These are phyloP conservation scores for Cytospora piceae DNA, from an alignment of 2,329 filamentous ascomycete species.

Conservation along the genomic window DNA sequence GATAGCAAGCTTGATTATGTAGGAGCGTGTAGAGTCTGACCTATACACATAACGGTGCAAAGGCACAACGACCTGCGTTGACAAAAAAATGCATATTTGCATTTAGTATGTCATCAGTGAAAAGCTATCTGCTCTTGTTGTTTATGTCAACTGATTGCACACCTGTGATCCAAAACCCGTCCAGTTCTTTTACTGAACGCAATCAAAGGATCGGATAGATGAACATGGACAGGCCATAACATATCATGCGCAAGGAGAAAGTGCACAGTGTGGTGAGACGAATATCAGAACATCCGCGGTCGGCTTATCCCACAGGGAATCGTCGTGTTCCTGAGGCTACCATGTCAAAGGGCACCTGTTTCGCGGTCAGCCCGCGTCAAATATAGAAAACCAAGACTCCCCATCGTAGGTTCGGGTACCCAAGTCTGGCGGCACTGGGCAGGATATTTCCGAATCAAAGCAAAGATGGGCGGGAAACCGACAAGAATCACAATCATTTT, in stretches of 20 bases:
- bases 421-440: too few species aligned
- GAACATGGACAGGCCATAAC: background rate
- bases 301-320: too few species aligned
- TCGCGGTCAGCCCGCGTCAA: background rate
- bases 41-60: background rate
- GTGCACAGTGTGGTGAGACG: background rate
- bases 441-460: background rate
- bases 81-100: background rate
- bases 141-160: too few species aligned
- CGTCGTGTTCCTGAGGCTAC: background rate
- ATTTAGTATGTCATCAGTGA: background rate
- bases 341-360: background rate
- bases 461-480: background rate
- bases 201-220: background rate
- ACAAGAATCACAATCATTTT: background rate
- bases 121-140: too few species aligned
- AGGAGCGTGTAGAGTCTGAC: background rate
- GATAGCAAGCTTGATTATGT: background rate
- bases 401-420: background rate
- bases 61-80: background rate
- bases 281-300: too few species aligned
- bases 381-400: background rate
- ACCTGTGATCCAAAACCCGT: background rate
- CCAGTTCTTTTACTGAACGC: background rate
- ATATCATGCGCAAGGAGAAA: background rate